These are phyloP conservation scores for Phytophthora capsici DNA, from an alignment of 352 stramenopile species.

Conservation along the genomic window DNA sequence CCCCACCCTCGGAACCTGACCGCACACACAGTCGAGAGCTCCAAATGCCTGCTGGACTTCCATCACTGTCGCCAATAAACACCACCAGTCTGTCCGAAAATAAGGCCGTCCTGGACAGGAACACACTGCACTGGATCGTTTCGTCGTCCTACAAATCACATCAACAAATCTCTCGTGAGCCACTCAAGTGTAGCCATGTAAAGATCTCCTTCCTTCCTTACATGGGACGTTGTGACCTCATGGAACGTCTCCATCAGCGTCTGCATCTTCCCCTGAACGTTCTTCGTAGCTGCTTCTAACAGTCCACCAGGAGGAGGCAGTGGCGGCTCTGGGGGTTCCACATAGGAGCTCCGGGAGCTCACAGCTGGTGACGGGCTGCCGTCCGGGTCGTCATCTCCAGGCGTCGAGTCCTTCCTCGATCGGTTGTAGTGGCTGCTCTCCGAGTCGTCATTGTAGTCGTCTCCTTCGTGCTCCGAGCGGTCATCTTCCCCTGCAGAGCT, in stretches of 20 bases:
- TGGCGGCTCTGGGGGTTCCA: constrained; percentile 65
- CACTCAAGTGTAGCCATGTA: constrained; percentile 21
- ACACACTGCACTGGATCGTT: constrained; percentile 65
- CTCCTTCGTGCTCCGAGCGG: constrained; percentile 43
- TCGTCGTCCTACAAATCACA: constrained; percentile 56
- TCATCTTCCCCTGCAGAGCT: constrained; percentile 53
- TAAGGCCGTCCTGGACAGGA: constrained; percentile 61
- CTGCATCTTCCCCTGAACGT: constrained; percentile 77
- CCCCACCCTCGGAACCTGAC: constrained; percentile 62
- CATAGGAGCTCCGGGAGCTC: constrained; percentile 49
- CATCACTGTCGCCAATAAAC: constrained; percentile 71
- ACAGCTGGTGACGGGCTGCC: constrained; percentile 44
- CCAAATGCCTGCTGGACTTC: constrained; percentile 66
- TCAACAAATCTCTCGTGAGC: constrained; percentile 12
- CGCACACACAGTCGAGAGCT: constrained; percentile 66
- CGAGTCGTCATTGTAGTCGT: constrained; percentile 48
- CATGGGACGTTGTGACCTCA: constrained; percentile 61
- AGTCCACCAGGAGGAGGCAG: constrained; percentile 60
- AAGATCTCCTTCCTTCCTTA: constrained; percentile 22
- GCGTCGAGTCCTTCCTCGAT: constrained; percentile 47
- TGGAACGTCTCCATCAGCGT: constrained; percentile 69
- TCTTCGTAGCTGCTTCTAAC: constrained; percentile 67
- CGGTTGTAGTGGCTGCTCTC: constrained; percentile 48
- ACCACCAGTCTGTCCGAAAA: constrained; percentile 72
- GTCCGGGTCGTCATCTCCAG: constrained; percentile 42